These are phyloP conservation scores for Saturnispora kantuleensis DNA, from an alignment of 805 yeast genomes.

Conservation along the genomic window DNA sequence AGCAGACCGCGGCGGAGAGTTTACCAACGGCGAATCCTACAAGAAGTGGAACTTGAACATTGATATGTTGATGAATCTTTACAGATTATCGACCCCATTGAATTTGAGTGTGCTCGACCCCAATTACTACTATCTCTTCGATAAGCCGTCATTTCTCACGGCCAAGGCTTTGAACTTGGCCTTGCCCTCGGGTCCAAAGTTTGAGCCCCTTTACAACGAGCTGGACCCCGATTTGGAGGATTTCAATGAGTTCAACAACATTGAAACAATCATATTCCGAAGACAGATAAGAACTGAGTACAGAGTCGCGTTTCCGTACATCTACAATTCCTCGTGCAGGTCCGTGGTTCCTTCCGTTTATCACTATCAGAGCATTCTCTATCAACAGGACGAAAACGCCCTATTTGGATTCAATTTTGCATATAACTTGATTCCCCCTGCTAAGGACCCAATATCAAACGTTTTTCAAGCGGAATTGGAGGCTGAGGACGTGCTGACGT, in stretches of 20 bases:
- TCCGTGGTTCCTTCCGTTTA: conserved; percentile 55
- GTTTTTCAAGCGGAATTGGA: too few species aligned
- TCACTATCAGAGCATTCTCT: conserved; percentile 50
- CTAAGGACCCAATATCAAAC: conserved; percentile 1
- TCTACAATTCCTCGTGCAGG: conserved; percentile 71
- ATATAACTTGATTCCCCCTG: conserved; percentile 43
- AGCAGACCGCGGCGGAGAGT: conserved; percentile 35
- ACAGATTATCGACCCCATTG: conserved; percentile 63
- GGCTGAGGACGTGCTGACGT: conserved; percentile 16
- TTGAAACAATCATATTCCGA: conserved; percentile 80
- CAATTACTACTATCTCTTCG: conserved; percentile 63
- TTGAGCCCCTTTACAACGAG: conserved; percentile 74
- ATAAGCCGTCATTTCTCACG: conserved; percentile 70
- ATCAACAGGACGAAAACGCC: conserved; percentile 37
- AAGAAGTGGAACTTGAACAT: conserved; percentile 57
- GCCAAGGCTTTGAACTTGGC: conserved; percentile 85
- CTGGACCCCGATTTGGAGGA: conserved; percentile 59
- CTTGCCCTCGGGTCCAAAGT: conserved; percentile 93
- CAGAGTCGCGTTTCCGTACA: conserved; percentile 73
- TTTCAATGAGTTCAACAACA: conserved; percentile 80
- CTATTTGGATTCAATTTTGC: conserved; percentile 47
- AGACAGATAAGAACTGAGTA: conserved; percentile 72
- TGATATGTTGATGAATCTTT: conserved; percentile 52
- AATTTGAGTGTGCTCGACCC: conserved; percentile 40
- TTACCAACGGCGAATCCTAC: conserved; percentile 72